phyloP scores from a whole-genome alignment of 129 eudicot genomes.

The Tagetes patula region DNA sequence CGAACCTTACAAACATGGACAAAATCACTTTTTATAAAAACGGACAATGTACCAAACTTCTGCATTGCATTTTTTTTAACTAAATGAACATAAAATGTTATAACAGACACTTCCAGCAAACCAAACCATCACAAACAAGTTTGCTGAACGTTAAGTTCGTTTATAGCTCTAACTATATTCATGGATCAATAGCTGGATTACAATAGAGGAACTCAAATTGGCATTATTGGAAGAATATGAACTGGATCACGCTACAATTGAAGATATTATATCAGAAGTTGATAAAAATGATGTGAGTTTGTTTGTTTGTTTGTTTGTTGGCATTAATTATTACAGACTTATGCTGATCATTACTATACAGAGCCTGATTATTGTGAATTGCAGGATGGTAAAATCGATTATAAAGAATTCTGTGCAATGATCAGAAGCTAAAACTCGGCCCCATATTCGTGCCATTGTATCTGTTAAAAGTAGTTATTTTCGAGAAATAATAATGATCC shows the following conservation, averaged over 20 bases:
- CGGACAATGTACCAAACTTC: no score
- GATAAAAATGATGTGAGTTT: slow-evolving; percentile 21
- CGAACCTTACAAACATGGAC: not conserved
- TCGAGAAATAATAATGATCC: not conserved
- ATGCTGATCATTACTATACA: not conserved
- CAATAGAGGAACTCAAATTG: slow-evolving; percentile 13
- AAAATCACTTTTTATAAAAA: no score
- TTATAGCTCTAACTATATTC: not conserved
- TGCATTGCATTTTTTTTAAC: not conserved
- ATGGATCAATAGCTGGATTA: not conserved
- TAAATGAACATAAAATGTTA: not conserved
- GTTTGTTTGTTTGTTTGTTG: not conserved
- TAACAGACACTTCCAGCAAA: not conserved
- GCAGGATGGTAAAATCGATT: slow-evolving; percentile 28
- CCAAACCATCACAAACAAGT: not conserved
- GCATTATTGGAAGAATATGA: slow-evolving; percentile 17
- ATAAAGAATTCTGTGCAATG: slow-evolving; percentile 25
- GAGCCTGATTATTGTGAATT: slow-evolving; percentile 2
- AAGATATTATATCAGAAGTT: slow-evolving; percentile 22
- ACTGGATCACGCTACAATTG: slow-evolving; percentile 12
- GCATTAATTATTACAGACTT: not conserved
- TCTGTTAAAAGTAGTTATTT: not conserved
- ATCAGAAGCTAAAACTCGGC: slow-evolving; percentile 18
- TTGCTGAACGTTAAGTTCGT: not conserved
- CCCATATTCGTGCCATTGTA: not conserved